These are phyloP conservation scores for Corymbia citriodora DNA, from an alignment of 441 rosid species.

Conservation along the genomic window DNA sequence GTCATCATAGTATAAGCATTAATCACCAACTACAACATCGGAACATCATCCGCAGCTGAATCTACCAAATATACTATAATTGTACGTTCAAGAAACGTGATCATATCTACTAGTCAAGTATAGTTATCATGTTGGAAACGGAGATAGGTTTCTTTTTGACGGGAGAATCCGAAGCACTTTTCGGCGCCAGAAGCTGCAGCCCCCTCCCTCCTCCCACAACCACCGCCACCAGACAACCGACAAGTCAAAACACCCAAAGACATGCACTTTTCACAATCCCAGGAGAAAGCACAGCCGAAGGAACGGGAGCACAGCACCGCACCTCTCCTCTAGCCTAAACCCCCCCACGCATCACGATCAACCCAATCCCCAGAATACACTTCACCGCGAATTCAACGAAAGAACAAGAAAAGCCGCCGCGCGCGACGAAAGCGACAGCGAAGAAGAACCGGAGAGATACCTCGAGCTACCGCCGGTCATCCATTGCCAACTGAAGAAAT, in stretches of 20 bases:
- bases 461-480: neutral
- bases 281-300: neutral
- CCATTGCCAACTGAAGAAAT: neutral
- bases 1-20: neutral
- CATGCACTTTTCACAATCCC: neutral
- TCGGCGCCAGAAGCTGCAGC: neutral
- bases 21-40: neutral
- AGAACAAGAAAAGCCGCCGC: neutral
- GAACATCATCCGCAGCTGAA: neutral
- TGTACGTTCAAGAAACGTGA: neutral
- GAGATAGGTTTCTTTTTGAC: neutral
- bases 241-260: neutral
- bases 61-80: neutral
- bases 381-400: neutral
- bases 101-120: neutral
- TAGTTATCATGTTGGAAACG: neutral
- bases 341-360: neutral
- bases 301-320: neutral
- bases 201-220: neutral
- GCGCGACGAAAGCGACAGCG: neutral
- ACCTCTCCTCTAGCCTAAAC: neutral
- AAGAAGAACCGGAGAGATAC: neutral
- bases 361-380: neutral
- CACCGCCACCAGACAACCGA: neutral
- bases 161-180: neutral